phyloP scores from a whole-genome alignment of 257 asterid genomes.

The Rubia yunnanensis region DNA sequence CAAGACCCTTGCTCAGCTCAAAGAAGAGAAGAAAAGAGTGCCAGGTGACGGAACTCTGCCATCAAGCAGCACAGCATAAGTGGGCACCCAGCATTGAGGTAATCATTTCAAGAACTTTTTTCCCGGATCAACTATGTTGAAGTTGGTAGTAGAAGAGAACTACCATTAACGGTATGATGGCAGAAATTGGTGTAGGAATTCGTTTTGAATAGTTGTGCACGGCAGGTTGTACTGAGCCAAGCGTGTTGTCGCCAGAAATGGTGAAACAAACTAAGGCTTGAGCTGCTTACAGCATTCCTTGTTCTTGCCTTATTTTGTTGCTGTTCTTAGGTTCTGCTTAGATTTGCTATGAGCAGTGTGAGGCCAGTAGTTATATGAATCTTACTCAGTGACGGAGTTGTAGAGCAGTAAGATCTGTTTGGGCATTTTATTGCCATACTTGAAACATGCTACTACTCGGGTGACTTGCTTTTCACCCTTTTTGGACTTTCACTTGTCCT shows the following conservation, averaged over 20 bases:
- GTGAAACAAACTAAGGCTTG: not conserved
- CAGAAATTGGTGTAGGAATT: not conserved
- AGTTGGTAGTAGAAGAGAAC: conserved; percentile 1
- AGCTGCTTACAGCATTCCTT: conserved; percentile 6
- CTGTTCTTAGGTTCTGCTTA: not conserved
- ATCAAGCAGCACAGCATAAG: conserved; percentile 6
- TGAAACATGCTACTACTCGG: not conserved
- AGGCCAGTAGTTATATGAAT: not conserved
- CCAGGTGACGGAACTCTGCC: conserved; percentile 10
- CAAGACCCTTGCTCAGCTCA: conserved; percentile 30
- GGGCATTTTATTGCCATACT: not conserved
- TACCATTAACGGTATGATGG: not conserved
- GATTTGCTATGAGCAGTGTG: not conserved
- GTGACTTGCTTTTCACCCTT: not conserved
- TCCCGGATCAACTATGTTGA: conserved; percentile 6
- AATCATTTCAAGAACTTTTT: conserved; percentile 9
- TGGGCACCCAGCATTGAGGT: conserved; percentile 7
- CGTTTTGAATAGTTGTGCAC: not conserved
- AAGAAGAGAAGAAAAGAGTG: conserved; percentile 27
- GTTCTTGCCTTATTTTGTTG: not conserved
- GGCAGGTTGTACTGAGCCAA: not conserved
- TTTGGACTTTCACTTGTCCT: not conserved
- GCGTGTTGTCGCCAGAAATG: not conserved
- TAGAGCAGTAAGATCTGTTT: not conserved
- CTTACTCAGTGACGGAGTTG: not conserved